Base-by-base conservation (phyloP, 108 stramenopile genomes). In the Cyclostephanos invisitatus region DNA sequence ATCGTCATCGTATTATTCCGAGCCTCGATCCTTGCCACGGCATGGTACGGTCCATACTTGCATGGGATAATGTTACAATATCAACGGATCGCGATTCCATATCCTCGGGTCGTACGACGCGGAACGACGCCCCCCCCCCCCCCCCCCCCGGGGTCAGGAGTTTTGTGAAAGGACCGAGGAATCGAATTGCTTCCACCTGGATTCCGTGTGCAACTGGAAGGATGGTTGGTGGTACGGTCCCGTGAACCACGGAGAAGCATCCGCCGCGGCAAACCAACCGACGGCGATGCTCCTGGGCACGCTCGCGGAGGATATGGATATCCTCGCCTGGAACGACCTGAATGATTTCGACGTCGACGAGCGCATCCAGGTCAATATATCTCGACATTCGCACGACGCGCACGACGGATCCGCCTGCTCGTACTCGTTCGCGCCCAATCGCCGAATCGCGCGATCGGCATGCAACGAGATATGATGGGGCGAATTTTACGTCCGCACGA, bases 391-490 rank as follows among this genome's bases (percentile, higher is more conserved):
- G 22, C 25, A 21, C 5, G 32, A 14, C 2, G 3, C 38, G 21
- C 27, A 37, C 35, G 55, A 72, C 48, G 47, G 53, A 17, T 42
- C n/a, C 21, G 28, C 24, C 17, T 78, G 73, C 47, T 38, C 64
- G 14, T 62, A 55, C 10, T 61, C 77, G 22, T 62, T 66, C 21
- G 68, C 73, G 47, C 72, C 67, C 22, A 49, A 57, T 42, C 81
- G 78, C 42, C 47, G 78, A 36, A 67, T 83, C 12, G 40, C 69
- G 28, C 82, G 79, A 24, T 75, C 78, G 15, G 67, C 68, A 35
- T 80, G 38, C 51, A 83, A 83, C 70, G 62, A n/a, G n/a, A 83
- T 22, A 83, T 83, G 82, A 69, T 83, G 46, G 82, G 82, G n/a
- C 3, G 82, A 83, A 48, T 83, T 83, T 61, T 83, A 83, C 46